These are phyloP conservation scores for Chalciporus chontae DNA, from an alignment of 768 basidiomycete species.

Conservation along the genomic window DNA sequence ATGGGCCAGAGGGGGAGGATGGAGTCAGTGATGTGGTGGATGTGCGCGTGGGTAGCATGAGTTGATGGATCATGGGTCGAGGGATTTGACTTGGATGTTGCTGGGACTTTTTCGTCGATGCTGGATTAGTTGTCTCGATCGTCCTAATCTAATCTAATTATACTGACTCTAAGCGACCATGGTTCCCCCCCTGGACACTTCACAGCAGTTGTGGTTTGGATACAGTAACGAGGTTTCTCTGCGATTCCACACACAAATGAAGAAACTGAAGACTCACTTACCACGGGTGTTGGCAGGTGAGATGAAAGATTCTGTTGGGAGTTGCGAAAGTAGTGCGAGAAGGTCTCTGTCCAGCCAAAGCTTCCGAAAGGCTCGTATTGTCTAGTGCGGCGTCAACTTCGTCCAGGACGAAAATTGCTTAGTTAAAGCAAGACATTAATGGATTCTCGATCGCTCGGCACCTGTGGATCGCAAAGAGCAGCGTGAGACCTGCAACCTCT, in stretches of 20 bases:
- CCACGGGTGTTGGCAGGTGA: too few relatives aligned
- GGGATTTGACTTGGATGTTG: too few relatives aligned
- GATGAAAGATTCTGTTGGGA: too few relatives aligned
- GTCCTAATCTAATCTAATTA: not conserved
- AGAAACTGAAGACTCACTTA: too few relatives aligned
- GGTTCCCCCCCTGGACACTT: not conserved
- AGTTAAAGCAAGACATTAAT: not conserved
- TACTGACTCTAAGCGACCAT: not conserved
- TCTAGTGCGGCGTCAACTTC: conserved; percentile 98
- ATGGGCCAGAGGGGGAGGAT: conserved; percentile 4
- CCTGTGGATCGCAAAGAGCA: conserved; percentile 97
- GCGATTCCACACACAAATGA: too few relatives aligned
- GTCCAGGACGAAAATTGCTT: conserved; percentile 78
- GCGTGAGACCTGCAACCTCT: conserved; percentile 92
- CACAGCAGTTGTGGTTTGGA: too few relatives aligned
- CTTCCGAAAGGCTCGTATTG: too few relatives aligned
- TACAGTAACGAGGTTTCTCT: too few relatives aligned
- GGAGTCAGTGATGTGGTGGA: conserved; percentile 11
- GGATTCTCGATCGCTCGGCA: conserved; percentile 26
- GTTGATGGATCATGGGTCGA: too few relatives aligned
- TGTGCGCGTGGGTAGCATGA: conserved; percentile 13
- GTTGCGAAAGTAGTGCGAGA: too few relatives aligned
- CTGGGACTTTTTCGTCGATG: not conserved
- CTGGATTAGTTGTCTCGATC: not conserved
- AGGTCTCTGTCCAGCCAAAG: too few relatives aligned